phyloP scores from a whole-genome alignment of 2,329 filamentous ascomycete genomes.

The Gremmenia infestans region DNA sequence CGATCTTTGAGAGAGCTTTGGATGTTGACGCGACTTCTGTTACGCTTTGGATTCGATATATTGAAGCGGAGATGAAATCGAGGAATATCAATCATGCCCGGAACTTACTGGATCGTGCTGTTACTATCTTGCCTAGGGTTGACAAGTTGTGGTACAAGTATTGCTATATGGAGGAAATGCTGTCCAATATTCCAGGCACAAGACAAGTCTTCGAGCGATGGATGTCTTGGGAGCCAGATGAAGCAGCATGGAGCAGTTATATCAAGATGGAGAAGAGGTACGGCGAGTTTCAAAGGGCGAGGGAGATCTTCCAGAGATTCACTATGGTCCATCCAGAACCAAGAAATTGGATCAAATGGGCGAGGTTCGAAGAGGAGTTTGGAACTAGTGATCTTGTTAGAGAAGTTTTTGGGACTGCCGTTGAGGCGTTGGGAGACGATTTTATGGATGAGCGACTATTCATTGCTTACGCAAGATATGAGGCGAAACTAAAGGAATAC shows the following conservation, averaged over 20 bases:
- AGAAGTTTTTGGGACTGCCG: constrained; percentile 83
- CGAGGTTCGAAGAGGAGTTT: constrained; percentile 92
- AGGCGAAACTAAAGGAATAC: constrained; percentile 91
- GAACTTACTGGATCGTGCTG: constrained; percentile 91
- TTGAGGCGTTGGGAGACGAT: constrained; percentile 87
- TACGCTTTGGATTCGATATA: constrained; percentile 84
- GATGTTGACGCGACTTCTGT: constrained; percentile 88
- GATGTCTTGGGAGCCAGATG: constrained; percentile 98
- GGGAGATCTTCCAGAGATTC: constrained; percentile 84
- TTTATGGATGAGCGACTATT: constrained; percentile 96
- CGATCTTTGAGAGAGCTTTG: constrained; percentile 89
- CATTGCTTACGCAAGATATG: constrained; percentile 91
- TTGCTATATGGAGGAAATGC: constrained; percentile 97
- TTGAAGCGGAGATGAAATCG: constrained; percentile 93
- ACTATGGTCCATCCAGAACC: constrained; percentile 91
- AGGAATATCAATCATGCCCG: constrained; percentile 95
- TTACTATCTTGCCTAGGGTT: constrained; percentile 82
- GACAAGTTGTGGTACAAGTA: constrained; percentile 99
- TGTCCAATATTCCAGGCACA: constrained; percentile 88
- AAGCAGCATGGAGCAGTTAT: constrained; percentile 91
- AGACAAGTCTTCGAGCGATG: constrained; percentile 94
- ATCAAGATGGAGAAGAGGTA: constrained; percentile 97
- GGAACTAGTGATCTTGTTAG: constrained; percentile 88
- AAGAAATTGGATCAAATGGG: constrained; percentile 98
- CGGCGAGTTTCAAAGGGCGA: constrained; percentile 83